Evolutionary conservation across 768 basidiomycete species (phyloP), one percentile per base, ranked within the genome.

Genomic region (Mrakia frigida): DNA sequence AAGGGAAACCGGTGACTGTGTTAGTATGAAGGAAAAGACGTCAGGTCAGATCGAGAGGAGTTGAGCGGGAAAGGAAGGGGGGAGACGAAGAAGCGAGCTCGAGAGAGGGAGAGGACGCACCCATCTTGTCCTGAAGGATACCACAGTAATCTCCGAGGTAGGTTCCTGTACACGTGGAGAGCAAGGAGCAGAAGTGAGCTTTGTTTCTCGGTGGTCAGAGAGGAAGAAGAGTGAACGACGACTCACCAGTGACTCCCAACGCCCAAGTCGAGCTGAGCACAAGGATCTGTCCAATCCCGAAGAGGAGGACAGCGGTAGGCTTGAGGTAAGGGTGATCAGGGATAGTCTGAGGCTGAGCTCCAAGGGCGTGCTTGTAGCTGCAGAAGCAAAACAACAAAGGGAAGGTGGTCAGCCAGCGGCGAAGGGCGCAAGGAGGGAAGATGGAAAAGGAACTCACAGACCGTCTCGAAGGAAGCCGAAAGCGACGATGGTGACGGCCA

Each of bases 1-100:
- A 99, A 0, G 96, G 96, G 86, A 99, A 99, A 31, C 92, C 91
- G 81, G 94, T 91, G n/a, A 98, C 94, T 71, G 80, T 50, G 9
- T 50, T 16, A 14, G n/a, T 78, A 28, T 77, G 73, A 80, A 79
- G 78, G 61, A 21, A 6, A 31, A n/a, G 28, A 35, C n/a, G 33
- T 39, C 14, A 0, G 23, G 23, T 60, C 67, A 65, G 52, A 52
- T 6, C 5, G 39, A 6, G 28, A 35, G 21, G 4, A 50, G 53
- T 16, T 11, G 46, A 31, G 23, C 46, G 23, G 18, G 21, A 56
- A 5, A 52, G 39, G 37, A 16, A 41, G 13, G 43, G 21, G 9
- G 43, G 3, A 25, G 41, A n/a, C 1, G 61, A 35, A 14, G 13
- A 25, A 37, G 31, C 33, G 28, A 31, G 43, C 41, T 6, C 35